Evolutionary conservation across 331 rosid species (phyloP).

Genomic region (Malus hybrid): DNA sequence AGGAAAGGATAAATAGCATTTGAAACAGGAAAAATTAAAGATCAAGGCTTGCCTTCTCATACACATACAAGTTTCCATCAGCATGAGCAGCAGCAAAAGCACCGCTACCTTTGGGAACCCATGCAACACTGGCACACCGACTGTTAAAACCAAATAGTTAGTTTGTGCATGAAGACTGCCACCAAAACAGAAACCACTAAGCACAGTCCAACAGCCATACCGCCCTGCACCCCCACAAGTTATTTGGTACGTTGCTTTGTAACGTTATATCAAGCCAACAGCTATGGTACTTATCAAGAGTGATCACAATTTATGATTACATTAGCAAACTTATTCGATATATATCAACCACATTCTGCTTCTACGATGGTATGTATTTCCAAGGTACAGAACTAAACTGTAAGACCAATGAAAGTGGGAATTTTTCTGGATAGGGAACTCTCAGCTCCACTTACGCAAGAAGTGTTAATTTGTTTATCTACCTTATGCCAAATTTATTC

Average conservation of each 20-base stretch:
- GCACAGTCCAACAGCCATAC: neutral
- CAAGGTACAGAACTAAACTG: neutral
- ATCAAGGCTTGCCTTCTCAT: slow-evolving; percentile 78
- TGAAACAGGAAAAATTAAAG: neutral
- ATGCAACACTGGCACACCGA: slow-evolving; percentile 80
- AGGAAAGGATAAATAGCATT: neutral
- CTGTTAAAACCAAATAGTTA: slow-evolving; percentile 39
- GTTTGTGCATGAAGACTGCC: neutral
- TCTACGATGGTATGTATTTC: neutral
- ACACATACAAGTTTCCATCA: slow-evolving; percentile 86
- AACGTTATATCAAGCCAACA: neutral
- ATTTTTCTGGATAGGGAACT: neutral
- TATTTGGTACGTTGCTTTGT: neutral
- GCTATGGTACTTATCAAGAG: neutral
- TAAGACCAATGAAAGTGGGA: neutral
- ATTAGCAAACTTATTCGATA: neutral
- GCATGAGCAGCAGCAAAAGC: slow-evolving; percentile 86
- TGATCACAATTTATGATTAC: neutral
- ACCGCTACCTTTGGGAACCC: slow-evolving; percentile 93
- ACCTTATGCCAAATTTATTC: neutral
- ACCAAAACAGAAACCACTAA: neutral
- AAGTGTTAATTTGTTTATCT: neutral
- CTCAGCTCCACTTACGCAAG: slow-evolving; percentile 1
- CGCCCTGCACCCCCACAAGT: neutral
- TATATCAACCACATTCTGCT: neutral